Evolutionary conservation across 2,329 filamentous ascomycete species (phyloP).

Genomic region (Septoria linicola): DNA sequence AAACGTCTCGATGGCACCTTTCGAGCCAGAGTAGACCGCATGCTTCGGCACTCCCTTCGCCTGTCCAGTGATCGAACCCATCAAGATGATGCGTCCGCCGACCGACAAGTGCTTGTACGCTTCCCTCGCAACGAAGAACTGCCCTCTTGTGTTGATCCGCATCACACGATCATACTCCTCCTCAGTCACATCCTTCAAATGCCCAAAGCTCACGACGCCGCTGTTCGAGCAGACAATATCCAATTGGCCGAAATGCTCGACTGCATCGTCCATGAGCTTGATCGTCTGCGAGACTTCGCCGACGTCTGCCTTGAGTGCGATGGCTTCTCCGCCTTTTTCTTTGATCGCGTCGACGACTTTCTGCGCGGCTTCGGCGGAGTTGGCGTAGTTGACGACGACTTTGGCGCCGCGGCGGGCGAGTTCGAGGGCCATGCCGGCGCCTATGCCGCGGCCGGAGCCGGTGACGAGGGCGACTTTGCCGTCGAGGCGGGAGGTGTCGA

Average conservation of each 20-base stretch:
- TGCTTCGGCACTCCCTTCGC: conserved; percentile 57
- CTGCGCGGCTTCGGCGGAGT: conserved; percentile 63
- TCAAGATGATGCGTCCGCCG: conserved; percentile 54
- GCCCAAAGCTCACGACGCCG: conserved; percentile 56
- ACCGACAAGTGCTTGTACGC: conserved; percentile 55
- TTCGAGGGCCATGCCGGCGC: conserved; percentile 64
- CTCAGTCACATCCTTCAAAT: conserved; percentile 54
- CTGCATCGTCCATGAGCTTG: conserved; percentile 62
- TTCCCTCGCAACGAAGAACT: conserved; percentile 62
- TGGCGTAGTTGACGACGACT: conserved; percentile 67
- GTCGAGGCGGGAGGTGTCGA: conserved; percentile 52
- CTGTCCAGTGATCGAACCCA: conserved; percentile 58
- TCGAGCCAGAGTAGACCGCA: conserved; percentile 54
- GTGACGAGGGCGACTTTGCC: conserved; percentile 57
- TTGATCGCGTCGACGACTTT: conserved; percentile 66
- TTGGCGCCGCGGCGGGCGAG: conserved; percentile 65
- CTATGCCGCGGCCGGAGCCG: conserved; percentile 62
- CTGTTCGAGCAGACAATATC: conserved; percentile 71
- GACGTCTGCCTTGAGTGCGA: conserved; percentile 67
- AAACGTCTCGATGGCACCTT: conserved; percentile 57
- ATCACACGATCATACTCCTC: conserved; percentile 61
- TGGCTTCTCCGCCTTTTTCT: conserved; percentile 60
- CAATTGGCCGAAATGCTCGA: conserved; percentile 64
- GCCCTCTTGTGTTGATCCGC: conserved; percentile 61
- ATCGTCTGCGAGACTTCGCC: conserved; percentile 63